These are phyloP conservation scores for Candida ipomoeae DNA, from an alignment of 805 yeast species.

Conservation along the genomic window DNA sequence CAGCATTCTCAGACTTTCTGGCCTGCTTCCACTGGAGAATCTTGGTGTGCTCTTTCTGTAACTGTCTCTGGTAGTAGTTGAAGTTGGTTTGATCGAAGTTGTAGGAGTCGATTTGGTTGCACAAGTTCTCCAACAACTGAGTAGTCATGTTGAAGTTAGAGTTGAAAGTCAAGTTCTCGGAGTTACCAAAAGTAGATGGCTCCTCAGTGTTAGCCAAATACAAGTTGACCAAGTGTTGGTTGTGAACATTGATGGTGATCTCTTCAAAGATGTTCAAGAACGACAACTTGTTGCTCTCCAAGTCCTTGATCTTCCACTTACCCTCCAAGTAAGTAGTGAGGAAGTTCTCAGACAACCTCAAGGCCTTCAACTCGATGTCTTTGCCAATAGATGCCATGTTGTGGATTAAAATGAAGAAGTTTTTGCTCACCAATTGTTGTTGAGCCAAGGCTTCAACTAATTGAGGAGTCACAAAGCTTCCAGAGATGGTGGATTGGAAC, in stretches of 20 bases:
- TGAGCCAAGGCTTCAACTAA: conserved; percentile 66
- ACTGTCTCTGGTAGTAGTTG: conserved; percentile 76
- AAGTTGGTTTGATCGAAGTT: conserved; percentile 76
- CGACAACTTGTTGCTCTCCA: conserved; percentile 56
- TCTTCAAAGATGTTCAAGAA: conserved; percentile 69
- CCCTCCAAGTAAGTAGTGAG: conserved; percentile 52
- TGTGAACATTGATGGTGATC: conserved; percentile 60
- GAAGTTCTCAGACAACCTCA: conserved; percentile 61
- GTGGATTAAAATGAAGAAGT: conserved; percentile 56
- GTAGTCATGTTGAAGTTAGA: conserved; percentile 43
- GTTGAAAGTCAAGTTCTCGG: conserved; percentile 38
- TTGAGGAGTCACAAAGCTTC: conserved; percentile 62
- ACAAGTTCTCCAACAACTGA: conserved; percentile 55
- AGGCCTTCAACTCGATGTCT: conserved; percentile 65
- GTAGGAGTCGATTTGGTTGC: conserved; percentile 68
- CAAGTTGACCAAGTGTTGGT: conserved; percentile 62
- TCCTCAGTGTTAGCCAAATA: conserved; percentile 36
- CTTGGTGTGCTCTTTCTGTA: conserved; percentile 64
- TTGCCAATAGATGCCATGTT: conserved; percentile 67
- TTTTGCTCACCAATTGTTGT: conserved; percentile 54
- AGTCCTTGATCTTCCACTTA: conserved; percentile 61
- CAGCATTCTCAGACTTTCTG: conserved; percentile 60
- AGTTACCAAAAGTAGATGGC: conserved; percentile 21
- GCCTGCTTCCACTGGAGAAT: conserved; percentile 72
- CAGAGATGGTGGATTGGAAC: conserved; percentile 69